phyloP scores from a whole-genome alignment of 2,329 filamentous ascomycete genomes.

The Neonectria hederae region DNA sequence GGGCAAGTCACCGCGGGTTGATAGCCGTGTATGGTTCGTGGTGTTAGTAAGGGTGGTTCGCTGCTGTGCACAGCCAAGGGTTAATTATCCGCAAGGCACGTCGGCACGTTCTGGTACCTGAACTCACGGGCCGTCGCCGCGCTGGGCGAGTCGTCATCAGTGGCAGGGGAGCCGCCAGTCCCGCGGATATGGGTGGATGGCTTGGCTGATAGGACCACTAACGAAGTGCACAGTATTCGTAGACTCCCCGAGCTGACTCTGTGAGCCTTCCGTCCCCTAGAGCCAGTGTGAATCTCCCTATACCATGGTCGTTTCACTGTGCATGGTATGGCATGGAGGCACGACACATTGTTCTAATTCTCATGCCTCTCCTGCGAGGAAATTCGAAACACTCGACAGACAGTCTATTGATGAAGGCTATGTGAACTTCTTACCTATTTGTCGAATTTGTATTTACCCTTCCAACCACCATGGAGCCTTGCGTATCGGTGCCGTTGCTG shows the following conservation, averaged over 20 bases:
- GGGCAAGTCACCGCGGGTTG: slow-evolving; percentile 1
- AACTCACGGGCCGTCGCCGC: slow-evolving; percentile 20
- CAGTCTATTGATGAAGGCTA: not conserved
- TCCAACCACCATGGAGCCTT: slow-evolving; percentile 22
- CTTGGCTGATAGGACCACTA: not conserved
- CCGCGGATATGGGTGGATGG: slow-evolving; percentile 12
- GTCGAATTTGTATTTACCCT: not conserved
- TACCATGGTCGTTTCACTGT: not conserved
- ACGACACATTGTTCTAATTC: not conserved
- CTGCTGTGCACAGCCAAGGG: slow-evolving; percentile 7
- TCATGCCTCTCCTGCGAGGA: not conserved
- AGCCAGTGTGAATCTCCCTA: not conserved
- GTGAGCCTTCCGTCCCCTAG: not conserved
- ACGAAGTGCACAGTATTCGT: not conserved
- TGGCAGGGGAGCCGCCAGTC: slow-evolving; percentile 6
- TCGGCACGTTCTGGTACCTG: not conserved
- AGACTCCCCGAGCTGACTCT: not conserved
- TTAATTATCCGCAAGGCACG: slow-evolving; percentile 7
- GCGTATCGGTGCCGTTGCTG: slow-evolving; percentile 22
- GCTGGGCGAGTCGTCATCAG: slow-evolving; percentile 19
- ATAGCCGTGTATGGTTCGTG: slow-evolving; percentile 10
- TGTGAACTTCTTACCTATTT: not conserved
- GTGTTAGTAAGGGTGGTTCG: slow-evolving; percentile 7
- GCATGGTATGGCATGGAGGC: not conserved
- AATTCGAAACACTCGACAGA: not conserved